Base-by-base conservation (phyloP, 768 basidiomycete species). In the Boletus subparvulus region DNA sequence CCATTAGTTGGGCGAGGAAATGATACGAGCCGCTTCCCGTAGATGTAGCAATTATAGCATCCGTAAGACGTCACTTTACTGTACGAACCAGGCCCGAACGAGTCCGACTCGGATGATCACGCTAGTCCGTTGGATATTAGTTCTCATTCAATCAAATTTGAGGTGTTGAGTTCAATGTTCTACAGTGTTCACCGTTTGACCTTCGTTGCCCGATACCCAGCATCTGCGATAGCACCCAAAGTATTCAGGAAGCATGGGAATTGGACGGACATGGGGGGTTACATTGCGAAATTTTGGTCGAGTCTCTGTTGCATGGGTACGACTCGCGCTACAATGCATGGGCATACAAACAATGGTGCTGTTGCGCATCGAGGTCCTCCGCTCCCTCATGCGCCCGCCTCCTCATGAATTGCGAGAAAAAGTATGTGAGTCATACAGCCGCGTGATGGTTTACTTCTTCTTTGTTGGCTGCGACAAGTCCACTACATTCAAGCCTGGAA, bases 371-470 rank as follows among this genome's bases (percentile, higher is more conserved):
- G 43, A 51, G 52, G 49, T 39, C 53, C 55, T 44, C 50, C 36
- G 13, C 56, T 16, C 10, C 50, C 60, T 44, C 55, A 17, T 41
- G 33, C 36, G 47, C 47, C 21, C 47, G 35, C 11, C 36, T 33
- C 46, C 16, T 9, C 48, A 24, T 35, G 24, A 49, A 45, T n/a
- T 2, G 36, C 47, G 11, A 60, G 33, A 52, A 42, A 54, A 51
- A 52, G 46, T 19, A 43, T 56, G 39, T 21, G 21, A 21, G 21
- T 21, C 52, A 52, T 52, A 60, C 55, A 36, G 19, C n/a, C 13
- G n/a, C n/a, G 43, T n/a, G 37, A 35, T 6, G 16, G 58, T 75
- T 76, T 81, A 90, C 78, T 92, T 90, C 79, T 90, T 88, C 78
- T 89, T 87, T 64, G 81, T 14, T 24, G 67, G 67, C 10, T 69